A percentile compares a stretch with the other conserved stretches of the same genome.
Conservation (phyloP, 2,329 filamentous ascomycete genomes). For the Piedraia hortae region DNA sequence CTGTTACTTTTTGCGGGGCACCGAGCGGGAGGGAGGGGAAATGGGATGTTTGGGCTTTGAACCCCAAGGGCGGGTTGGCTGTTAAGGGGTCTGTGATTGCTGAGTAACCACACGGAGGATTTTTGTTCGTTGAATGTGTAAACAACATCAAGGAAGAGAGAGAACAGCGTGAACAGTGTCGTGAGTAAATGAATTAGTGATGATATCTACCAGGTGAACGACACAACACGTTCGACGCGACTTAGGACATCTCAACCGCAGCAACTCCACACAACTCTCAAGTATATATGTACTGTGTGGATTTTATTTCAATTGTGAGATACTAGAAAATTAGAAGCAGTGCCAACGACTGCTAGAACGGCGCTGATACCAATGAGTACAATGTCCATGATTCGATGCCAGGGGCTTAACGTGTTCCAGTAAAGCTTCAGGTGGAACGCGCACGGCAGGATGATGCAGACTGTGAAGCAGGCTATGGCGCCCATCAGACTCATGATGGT, state of each 20-base stretch:
- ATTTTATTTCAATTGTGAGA: no score
- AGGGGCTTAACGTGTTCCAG: slow-evolving; percentile 34
- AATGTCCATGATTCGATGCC: slow-evolving; percentile 41
- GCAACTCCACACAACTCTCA: background rate
- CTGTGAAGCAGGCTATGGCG: slow-evolving; percentile 69
- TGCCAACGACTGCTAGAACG: slow-evolving; percentile 46
- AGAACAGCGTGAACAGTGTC: no score
- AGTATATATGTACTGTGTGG: no score
- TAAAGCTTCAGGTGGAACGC: slow-evolving; percentile 82
- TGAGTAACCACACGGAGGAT: no score
- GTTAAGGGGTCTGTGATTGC: slow-evolving; percentile 18
- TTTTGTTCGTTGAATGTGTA: no score
- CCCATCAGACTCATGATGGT: slow-evolving; percentile 80
- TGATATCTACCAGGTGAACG: no score
- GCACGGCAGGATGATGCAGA: slow-evolving; percentile 75
- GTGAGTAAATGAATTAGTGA: no score
- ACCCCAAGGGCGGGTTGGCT: slow-evolving; percentile 16
- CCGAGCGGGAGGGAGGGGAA: slow-evolving; percentile 16
- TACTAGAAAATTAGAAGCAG: slow-evolving; percentile 71
- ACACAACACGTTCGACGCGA: no score
- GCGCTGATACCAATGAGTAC: slow-evolving; percentile 40
- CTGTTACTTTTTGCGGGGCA: slow-evolving; percentile 40
- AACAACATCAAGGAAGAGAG: no score
- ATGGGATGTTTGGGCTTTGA: slow-evolving; percentile 17
- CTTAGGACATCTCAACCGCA: background rate